A percentile compares a stretch with the other conserved stretches of the same genome.
Conservation (phyloP, 2,329 filamentous ascomycete species). For the Aspergillus ruber region DNA sequence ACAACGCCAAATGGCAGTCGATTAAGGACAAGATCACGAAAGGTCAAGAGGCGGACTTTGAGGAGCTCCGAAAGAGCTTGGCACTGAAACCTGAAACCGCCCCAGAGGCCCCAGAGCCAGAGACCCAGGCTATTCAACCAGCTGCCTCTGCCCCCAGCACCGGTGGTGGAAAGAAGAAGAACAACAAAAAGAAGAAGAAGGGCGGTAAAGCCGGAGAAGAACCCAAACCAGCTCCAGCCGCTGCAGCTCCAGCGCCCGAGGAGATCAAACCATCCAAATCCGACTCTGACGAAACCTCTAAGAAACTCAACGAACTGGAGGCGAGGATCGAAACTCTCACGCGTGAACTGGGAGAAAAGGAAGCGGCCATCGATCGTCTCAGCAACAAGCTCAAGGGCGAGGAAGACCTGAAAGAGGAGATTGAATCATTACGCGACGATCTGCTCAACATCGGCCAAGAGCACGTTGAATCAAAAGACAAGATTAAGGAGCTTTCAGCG, state of each 20-base stretch:
- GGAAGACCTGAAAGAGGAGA: slow-evolving; percentile 75
- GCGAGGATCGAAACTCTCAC: slow-evolving; percentile 30
- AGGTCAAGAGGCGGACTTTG: slow-evolving; percentile 30
- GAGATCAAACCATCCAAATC: slow-evolving; percentile 18
- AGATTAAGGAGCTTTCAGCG: slow-evolving; percentile 59
- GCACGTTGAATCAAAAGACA: slow-evolving; percentile 75
- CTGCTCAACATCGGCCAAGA: slow-evolving; percentile 73
- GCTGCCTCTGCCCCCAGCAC: slow-evolving; percentile 17
- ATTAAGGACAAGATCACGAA: slow-evolving; percentile 26
- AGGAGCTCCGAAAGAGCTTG: slow-evolving; percentile 28
- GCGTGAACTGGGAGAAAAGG: slow-evolving; percentile 49
- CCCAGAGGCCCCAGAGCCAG: slow-evolving; percentile 14
- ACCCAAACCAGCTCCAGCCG: slow-evolving; percentile 16
- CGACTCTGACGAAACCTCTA: slow-evolving; percentile 24
- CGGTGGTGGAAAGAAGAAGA: slow-evolving; percentile 59
- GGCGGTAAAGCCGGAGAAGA: slow-evolving; percentile 48
- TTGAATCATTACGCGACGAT: slow-evolving; percentile 75
- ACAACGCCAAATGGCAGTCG: slow-evolving; percentile 29
- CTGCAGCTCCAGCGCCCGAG: slow-evolving; percentile 6
- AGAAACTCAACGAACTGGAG: slow-evolving; percentile 26
- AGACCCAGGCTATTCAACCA: slow-evolving; percentile 13
- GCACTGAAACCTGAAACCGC: slow-evolving; percentile 15
- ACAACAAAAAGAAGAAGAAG: slow-evolving; percentile 87
- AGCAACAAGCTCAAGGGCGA: slow-evolving; percentile 66
- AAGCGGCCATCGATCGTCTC: slow-evolving; percentile 65